Base-by-base conservation (phyloP, 352 stramenopile species). In the Pythium chondricola region DNA sequence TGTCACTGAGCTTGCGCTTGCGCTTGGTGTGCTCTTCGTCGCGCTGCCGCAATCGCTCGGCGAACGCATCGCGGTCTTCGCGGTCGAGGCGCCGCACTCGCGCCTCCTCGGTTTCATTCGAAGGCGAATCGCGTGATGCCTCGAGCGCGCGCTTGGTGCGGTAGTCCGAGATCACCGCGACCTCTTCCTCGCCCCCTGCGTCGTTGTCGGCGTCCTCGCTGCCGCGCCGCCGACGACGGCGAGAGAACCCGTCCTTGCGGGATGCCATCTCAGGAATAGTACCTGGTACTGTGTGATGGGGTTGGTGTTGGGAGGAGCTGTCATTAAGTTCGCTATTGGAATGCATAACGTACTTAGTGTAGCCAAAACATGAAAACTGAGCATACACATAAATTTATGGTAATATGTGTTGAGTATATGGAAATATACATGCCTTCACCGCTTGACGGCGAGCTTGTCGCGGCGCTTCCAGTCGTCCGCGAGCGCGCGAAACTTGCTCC, bases 21-120 rank as follows among this genome's bases (percentile, higher is more conserved):
- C 69, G 75, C 26, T 72, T 80, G 20, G 71, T 91, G 17, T 65
- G 69, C 8, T 83, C 77, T 11, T 95, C 78, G 41, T 96, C 87
- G 4, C 80, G 76, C 42, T 79, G 60, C 16, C 76, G 74, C 33
- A 95, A 36, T 0, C 78, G 74, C 53, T 94, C 76, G 9, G 85
- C 86, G 40, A 94, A 93, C 21, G 77, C 84, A 31, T 95, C 74
- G 9, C 82, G 78, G 48, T 94, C 85, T 21, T 82, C 69, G 22
- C 69, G 73, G 46, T 91, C 73, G 29, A 67, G 51, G 3, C 74
- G 67, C 43, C 76, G 65, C 43, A 70, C 70, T 47, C 65, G 72
- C 39, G 87, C 71, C 18, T 78, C 68, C 20, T 59, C 49, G 5
- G 44, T 65, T 24, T 65, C 57, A n/a, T 64, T 10, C 8, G 36